Conservation (phyloP, 148 eudicot species). For the Talinum fruticosum region DNA sequence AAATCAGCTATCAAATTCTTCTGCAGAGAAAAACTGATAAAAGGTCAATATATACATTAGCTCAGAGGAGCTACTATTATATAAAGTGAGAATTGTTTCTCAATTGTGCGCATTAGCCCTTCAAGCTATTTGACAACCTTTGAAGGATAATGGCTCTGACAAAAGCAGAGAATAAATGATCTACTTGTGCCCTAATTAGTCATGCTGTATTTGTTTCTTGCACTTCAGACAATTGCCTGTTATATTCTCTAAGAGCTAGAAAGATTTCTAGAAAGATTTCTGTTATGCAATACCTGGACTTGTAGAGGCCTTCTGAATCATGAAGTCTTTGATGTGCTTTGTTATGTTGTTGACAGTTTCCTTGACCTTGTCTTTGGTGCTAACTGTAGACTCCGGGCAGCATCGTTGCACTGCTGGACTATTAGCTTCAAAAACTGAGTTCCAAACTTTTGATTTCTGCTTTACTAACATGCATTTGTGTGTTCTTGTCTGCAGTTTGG, state of each 20-base stretch:
- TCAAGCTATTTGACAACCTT: background rate
- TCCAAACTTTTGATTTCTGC: background rate
- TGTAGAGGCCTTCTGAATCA: background rate
- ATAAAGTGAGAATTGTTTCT: background rate
- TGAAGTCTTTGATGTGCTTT: background rate
- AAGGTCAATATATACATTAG: background rate
- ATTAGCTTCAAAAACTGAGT: background rate
- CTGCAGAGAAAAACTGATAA: background rate
- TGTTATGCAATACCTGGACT: background rate
- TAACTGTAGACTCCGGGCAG: background rate
- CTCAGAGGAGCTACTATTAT: background rate
- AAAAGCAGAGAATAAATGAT: background rate
- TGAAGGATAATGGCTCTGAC: background rate
- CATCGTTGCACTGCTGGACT: background rate
- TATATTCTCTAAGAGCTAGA: too few species aligned
- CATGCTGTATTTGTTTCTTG: background rate
- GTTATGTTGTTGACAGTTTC: background rate
- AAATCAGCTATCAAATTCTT: background rate
- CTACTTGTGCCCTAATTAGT: background rate
- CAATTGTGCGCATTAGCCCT: background rate
- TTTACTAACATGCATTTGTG: background rate
- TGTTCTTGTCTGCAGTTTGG: constrained; percentile 59
- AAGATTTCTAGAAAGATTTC: background rate
- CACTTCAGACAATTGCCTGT: background rate
- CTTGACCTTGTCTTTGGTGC: background rate